Percentiles rank a stretch among this genome's conserved stretches.
Conservation (phyloP, 108 stramenopile species). For the Seminavis robusta region DNA sequence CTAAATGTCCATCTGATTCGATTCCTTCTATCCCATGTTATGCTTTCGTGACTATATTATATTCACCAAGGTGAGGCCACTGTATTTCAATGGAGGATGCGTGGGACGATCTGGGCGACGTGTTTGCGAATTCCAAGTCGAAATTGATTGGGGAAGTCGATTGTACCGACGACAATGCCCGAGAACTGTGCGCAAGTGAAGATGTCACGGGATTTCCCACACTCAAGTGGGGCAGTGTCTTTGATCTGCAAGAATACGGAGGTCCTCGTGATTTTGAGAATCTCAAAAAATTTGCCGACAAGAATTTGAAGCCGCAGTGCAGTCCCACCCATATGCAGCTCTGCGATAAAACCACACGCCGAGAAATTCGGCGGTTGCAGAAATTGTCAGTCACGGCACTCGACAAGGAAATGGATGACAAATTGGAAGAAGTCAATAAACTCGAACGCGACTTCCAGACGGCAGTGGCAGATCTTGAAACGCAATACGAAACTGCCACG, state of each 20-base stretch:
- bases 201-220: conserved; percentile 84
- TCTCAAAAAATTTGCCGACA: conserved; percentile 64
- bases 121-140: too few relatives aligned
- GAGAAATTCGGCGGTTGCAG: conserved; percentile 47
- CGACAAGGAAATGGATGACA: conserved; percentile 32
- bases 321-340: conserved; percentile 53
- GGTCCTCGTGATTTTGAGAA: conserved; percentile 60
- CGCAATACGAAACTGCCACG: conserved; percentile 54
- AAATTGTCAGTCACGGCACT: conserved; percentile 46
- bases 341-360: conserved; percentile 66
- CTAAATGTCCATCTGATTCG: too few relatives aligned
- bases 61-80: too few relatives aligned
- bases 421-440: conserved; percentile 60
- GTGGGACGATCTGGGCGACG: too few relatives aligned
- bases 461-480: conserved; percentile 62
- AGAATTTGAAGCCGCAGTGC: conserved; percentile 76
- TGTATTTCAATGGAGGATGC: too few relatives aligned
- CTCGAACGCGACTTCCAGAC: conserved; percentile 58
- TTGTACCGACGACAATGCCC: conserved; percentile 55
- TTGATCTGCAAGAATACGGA: conserved; percentile 62
- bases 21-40: too few relatives aligned
- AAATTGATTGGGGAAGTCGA: conserved; percentile 82
- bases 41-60: too few relatives aligned
- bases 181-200: conserved; percentile 61
- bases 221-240: conserved; percentile 67